Percentiles rank a stretch among this genome's conserved stretches.
Evolutionary conservation across 345 rosid genomes (phyloP).

Genomic region (Clausena lansium): DNA sequence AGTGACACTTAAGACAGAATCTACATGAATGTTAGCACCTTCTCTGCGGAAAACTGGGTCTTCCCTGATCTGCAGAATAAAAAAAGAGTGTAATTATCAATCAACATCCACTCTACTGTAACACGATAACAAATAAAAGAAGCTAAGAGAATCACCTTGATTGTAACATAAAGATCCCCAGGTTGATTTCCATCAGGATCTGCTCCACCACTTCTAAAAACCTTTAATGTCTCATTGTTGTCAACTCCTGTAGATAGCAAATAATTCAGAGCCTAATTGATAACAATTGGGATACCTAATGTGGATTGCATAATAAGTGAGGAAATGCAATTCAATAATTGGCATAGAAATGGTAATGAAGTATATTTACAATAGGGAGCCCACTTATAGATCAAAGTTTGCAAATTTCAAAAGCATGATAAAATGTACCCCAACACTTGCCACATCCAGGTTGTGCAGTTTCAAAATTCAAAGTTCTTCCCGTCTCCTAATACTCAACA

Average conservation of each 20-base stretch:
- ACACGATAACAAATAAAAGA: not conserved
- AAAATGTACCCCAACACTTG: not conserved
- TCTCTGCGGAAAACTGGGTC: slow-evolving; percentile 97
- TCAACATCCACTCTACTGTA: not conserved
- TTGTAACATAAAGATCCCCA: slow-evolving; percentile 81
- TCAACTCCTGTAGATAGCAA: slow-evolving; percentile 68
- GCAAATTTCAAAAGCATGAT: not conserved
- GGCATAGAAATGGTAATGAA: not conserved
- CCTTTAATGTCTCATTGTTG: slow-evolving; percentile 68
- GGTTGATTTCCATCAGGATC: slow-evolving; percentile 97
- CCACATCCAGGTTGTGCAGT: not conserved
- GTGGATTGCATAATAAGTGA: not conserved
- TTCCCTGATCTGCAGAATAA: slow-evolving; percentile 61
- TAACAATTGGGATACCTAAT: not conserved
- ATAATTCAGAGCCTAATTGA: not conserved
- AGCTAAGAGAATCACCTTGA: slow-evolving; percentile 52
- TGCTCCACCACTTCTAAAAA: slow-evolving; percentile 82
- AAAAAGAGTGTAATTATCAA: not conserved
- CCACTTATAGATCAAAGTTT: not conserved
- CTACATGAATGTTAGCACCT: slow-evolving; percentile 86
- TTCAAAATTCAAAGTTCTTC: not conserved
- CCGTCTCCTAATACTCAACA: not conserved
- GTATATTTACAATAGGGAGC: not conserved
- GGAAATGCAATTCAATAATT: not conserved
- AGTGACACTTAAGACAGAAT: slow-evolving; percentile 69